Evolutionary conservation across 345 rosid genomes (phyloP).

Genomic region (Arabidopsis thaliana): DNA sequence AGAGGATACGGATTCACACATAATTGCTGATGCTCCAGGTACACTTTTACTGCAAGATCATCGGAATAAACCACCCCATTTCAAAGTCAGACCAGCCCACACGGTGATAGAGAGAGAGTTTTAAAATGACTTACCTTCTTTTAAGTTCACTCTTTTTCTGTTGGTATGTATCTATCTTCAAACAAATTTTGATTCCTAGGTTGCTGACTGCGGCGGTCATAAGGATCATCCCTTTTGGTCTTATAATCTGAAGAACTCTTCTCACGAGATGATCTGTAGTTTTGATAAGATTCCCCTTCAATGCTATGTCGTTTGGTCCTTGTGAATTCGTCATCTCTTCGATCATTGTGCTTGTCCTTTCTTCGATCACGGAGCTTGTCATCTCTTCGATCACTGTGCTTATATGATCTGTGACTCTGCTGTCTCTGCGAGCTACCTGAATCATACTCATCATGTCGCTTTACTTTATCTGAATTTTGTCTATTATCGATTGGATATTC

Average conservation of each 20-base stretch:
- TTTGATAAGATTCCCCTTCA: slow-evolving; percentile 47
- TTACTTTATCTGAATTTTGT: slow-evolving; percentile 36
- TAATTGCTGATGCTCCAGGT: slow-evolving; percentile 60
- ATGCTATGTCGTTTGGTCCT: slow-evolving; percentile 42
- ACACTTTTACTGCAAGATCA: slow-evolving; percentile 69
- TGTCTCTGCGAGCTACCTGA: slow-evolving; percentile 47
- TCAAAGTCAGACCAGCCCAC: slow-evolving; percentile 26
- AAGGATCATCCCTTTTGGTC: slow-evolving; percentile 32
- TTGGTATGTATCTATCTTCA: slow-evolving; percentile 87
- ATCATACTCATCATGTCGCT: slow-evolving; percentile 46
- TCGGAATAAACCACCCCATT: slow-evolving; percentile 37
- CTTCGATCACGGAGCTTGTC: background rate
- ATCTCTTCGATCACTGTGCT: slow-evolving; percentile 25
- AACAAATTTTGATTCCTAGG: slow-evolving; percentile 47
- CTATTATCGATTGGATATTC: slow-evolving; percentile 43
- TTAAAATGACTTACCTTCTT: slow-evolving; percentile 42
- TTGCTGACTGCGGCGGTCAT: slow-evolving; percentile 42
- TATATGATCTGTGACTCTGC: slow-evolving; percentile 45
- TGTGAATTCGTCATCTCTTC: slow-evolving; percentile 48
- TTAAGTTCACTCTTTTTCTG: slow-evolving; percentile 51
- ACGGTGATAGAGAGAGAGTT: slow-evolving; percentile 5
- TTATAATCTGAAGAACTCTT: slow-evolving; percentile 44
- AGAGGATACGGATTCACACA: slow-evolving; percentile 84
- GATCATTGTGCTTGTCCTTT: slow-evolving; percentile 38
- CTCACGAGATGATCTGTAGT: slow-evolving; percentile 44